Base-by-base conservation (phyloP, 2,329 filamentous ascomycete genomes). In the Zopfia rhizophila region DNA sequence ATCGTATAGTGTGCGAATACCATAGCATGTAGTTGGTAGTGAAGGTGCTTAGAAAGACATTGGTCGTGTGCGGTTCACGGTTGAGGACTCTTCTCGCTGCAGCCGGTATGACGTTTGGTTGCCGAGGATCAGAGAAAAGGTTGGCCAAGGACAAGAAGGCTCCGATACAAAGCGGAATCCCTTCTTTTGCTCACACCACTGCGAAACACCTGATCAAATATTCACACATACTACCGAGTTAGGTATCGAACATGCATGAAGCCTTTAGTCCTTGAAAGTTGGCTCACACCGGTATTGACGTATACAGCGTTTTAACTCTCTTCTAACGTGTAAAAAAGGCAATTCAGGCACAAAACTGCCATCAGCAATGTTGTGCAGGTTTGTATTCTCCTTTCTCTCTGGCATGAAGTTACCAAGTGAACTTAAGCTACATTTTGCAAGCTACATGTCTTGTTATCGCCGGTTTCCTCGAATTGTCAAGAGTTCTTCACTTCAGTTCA, bases 21-120 rank as follows among this genome's bases (percentile, higher is more conserved):
- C 23, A 25, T 33, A 17, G 22, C 13, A 47, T 58, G 52, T 51
- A 49, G 47, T 50, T 45, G 12, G 45, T 49, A 7, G 35, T 23
- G 8, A 22, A 7, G 35, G 35, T 38, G 35, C 18, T 27, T 7
- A 24, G 35, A 8, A 38, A 27, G 19, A 13, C 12, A 11, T 7
- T n/a, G 29, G 31, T 29, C 22, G 29, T 43, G 29, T 36, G 39
- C 18, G 39, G 30, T 13, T 8, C 28, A 17, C 19, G 39, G 30
- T n/a, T n/a, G n/a, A n/a, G n/a, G n/a, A n/a, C n/a, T n/a, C 19
- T 36, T 36, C 38, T 41, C 28, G 14, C 24, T 12, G 3, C 24
- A 35, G 7, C n/a, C 16, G 18, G 14, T 7, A 43, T 43, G 39
- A 43, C 39, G 39, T 43, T 27, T 23, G 19, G 18, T 33, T 41